These are phyloP conservation scores for Pyrenophora graminea DNA, from an alignment of 2,329 filamentous ascomycete species.

Conservation along the genomic window DNA sequence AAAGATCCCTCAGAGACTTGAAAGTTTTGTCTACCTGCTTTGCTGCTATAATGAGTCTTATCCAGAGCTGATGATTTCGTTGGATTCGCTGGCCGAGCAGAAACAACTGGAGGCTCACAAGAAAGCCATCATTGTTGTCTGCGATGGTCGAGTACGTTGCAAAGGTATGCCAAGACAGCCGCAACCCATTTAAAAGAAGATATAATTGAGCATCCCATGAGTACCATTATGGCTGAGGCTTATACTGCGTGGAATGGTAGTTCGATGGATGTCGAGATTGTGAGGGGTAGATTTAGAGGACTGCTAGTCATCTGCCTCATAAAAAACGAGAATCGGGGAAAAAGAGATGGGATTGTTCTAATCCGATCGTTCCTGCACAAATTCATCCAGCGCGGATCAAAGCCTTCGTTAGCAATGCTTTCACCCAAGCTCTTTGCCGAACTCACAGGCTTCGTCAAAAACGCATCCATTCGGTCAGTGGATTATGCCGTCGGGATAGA, in stretches of 20 bases:
- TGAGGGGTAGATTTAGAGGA: constrained; percentile 7
- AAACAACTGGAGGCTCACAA: constrained; percentile 5
- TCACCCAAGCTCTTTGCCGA: constrained; percentile 1
- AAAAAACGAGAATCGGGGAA: constrained; percentile 11
- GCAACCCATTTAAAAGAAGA: constrained; percentile 8
- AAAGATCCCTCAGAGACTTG: not conserved
- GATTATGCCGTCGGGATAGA: constrained; percentile 9
- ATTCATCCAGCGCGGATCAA: constrained; percentile 4
- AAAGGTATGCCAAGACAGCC: constrained; percentile 8
- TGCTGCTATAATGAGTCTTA: constrained; percentile 12
- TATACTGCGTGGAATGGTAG: constrained; percentile 7
- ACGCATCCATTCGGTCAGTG: not conserved
- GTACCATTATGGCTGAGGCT: not conserved
- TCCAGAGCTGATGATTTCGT: constrained; percentile 2
- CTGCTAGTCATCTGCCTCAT: constrained; percentile 7
- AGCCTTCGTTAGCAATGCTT: constrained; percentile 1
- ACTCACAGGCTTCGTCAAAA: not conserved
- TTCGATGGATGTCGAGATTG: constrained; percentile 2
- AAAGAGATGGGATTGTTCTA: constrained; percentile 7
- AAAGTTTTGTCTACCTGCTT: constrained; percentile 4
- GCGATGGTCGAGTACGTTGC: constrained; percentile 6
- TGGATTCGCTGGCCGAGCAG: constrained; percentile 6
- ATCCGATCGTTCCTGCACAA: constrained; percentile 6
- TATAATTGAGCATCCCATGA: constrained; percentile 2
- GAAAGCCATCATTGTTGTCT: constrained; percentile 6